Percentiles rank a stretch among this genome's conserved stretches.
Evolutionary conservation across 192 early-diverging fungal species (phyloP).

Genomic region (Backusella psychrophila): DNA sequence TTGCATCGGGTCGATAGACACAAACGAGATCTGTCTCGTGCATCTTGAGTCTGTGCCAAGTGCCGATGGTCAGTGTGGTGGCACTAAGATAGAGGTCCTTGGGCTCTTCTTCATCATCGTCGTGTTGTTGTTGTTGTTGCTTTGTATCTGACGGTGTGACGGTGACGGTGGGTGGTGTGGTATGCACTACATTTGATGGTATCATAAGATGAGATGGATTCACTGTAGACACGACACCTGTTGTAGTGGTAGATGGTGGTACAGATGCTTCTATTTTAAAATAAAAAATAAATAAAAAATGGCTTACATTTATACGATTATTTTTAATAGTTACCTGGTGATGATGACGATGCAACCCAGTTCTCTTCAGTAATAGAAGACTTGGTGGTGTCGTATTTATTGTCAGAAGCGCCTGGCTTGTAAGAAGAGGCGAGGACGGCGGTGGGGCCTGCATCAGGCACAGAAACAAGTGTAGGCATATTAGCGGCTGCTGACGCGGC

Average conservation of each 20-base stretch:
- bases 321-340: slow-evolving; percentile 2
- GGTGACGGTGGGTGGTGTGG: neutral
- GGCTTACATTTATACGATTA: neutral
- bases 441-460: slow-evolving; percentile 32
- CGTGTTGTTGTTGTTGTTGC: neutral
- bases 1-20: slow-evolving; percentile 45
- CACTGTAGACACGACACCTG: slow-evolving; percentile 8
- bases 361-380: neutral
- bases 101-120: neutral
- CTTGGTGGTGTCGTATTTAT: neutral
- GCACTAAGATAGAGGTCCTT: slow-evolving; percentile 38
- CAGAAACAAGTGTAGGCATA: slow-evolving; percentile 22
- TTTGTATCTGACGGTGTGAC: neutral
- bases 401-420: neutral
- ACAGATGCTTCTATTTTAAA: neutral
- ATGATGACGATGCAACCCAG: neutral
- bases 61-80: slow-evolving; percentile 59
- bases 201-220: slow-evolving; percentile 28
- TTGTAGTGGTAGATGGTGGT: neutral
- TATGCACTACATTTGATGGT: neutral
- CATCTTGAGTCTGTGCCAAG: slow-evolving; percentile 58
- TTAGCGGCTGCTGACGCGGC: neutral
- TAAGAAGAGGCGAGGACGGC: slow-evolving; percentile 16
- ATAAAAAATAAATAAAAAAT: neutral
- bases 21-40: slow-evolving; percentile 49